Evolutionary conservation across 257 asterid genomes (phyloP), one percentile per base, ranked within the genome.

Genomic region (Schizonepeta tenuifolia): DNA sequence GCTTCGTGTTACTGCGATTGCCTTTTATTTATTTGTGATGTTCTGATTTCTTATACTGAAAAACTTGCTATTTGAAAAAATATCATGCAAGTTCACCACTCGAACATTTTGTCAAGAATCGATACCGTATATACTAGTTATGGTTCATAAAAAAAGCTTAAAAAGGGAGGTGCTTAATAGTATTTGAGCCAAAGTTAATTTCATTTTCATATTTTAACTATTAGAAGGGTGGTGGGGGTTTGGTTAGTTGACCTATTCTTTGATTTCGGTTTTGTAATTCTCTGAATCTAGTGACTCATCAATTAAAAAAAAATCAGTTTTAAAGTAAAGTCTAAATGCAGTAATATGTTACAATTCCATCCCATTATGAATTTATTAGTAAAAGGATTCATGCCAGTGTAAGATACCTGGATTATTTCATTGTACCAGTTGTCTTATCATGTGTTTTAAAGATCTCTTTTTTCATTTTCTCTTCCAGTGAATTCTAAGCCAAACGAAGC

Each of bases 401-500:
- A 55, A 13, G 65, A 31, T 22, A 11, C 47, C 26, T 24, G 21
- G 76, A 26, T 46, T 77, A 55, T 43, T n/a, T 50, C 17, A 8
- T 22, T 0, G 20, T n/a, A 18, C 43, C 41, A n/a, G 67, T 58
- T 46, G 8, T 73, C 72, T 70, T 65, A 43, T 21, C 18, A 2
- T 36, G 14, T 60, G 40, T 33, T 40, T 49, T 46, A n/a, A 64
- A 41, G 50, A 60, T 54, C 33, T 21, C 33, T 67, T 12, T 9
- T 40, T 69, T 63, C 58, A 65, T 55, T 62, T 64, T 70, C 59
- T 43, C 60, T 76, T 26, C 61, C 91, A 91, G 98, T 80, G 47
- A 87, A 82, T 76, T 84, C 87, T 36, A 79, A 71, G 53, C 78
- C 96, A 17, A 73, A 72, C 38, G 88, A 78, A 72, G 79, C 92